Evolutionary conservation across 2,329 filamentous ascomycete genomes (phyloP).

Genomic region (Camptophora hylomeconis): DNA sequence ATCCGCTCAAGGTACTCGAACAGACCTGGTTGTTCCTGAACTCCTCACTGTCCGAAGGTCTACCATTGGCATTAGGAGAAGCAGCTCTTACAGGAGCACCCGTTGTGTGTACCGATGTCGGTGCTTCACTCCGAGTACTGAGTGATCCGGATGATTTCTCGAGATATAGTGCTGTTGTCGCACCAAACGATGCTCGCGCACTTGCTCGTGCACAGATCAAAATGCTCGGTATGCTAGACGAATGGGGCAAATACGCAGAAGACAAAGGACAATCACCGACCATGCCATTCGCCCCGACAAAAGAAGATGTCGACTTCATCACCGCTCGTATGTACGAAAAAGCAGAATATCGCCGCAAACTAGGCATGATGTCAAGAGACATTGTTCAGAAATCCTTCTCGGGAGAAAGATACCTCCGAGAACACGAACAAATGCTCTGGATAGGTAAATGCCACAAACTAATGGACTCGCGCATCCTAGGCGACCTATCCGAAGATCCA

Average conservation of each 20-base stretch:
- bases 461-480: slow-evolving; percentile 17
- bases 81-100: slow-evolving; percentile 33
- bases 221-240: slow-evolving; percentile 47
- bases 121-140: slow-evolving; percentile 28
- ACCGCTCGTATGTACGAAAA: slow-evolving; percentile 49
- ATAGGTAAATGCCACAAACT: slow-evolving; percentile 26
- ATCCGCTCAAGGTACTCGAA: slow-evolving; percentile 41
- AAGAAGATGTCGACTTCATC: slow-evolving; percentile 39
- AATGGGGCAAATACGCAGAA: slow-evolving; percentile 47
- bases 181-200: slow-evolving; percentile 49
- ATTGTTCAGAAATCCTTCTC: slow-evolving; percentile 49
- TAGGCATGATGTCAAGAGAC: slow-evolving; percentile 45
- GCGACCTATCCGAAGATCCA: background rate
- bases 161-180: slow-evolving; percentile 48
- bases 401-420: slow-evolving; percentile 46
- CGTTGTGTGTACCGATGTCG: slow-evolving; percentile 30
- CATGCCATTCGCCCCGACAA: slow-evolving; percentile 36
- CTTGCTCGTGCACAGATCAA: slow-evolving; percentile 50
- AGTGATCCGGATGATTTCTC: slow-evolving; percentile 32
- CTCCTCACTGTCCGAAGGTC: slow-evolving; percentile 32
- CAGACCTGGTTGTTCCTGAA: slow-evolving; percentile 44
- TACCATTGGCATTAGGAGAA: slow-evolving; percentile 33
- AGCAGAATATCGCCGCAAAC: slow-evolving; percentile 39
- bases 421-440: slow-evolving; percentile 51
- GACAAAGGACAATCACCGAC: slow-evolving; percentile 31